These are phyloP conservation scores for Blastobotrys chiropterorum DNA, from an alignment of 805 yeast genomes.

Conservation along the genomic window DNA sequence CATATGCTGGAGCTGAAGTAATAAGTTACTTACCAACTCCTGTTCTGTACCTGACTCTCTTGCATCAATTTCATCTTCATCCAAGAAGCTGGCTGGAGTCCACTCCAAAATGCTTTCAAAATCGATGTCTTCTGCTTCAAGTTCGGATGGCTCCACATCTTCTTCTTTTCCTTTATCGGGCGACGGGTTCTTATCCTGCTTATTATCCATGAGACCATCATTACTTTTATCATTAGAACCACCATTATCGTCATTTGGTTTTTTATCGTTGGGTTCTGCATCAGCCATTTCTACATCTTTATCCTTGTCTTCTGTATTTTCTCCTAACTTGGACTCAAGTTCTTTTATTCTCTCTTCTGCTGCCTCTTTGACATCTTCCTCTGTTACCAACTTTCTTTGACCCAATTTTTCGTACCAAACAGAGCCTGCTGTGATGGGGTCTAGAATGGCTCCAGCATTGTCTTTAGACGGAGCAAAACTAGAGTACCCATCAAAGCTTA, in stretches of 20 bases:
- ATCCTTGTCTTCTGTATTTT: neutral
- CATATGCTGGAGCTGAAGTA: slow-evolving; percentile 44
- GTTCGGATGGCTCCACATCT: slow-evolving; percentile 7
- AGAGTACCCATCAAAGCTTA: slow-evolving; percentile 43
- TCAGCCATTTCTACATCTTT: neutral
- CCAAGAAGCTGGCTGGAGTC: slow-evolving; percentile 44
- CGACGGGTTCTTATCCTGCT: neutral
- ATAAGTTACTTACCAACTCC: slow-evolving; percentile 38
- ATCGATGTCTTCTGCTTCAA: slow-evolving; percentile 15
- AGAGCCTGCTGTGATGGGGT: slow-evolving; percentile 30
- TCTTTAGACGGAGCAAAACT: slow-evolving; percentile 65
- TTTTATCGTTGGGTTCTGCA: slow-evolving; percentile 12
- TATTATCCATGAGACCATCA: slow-evolving; percentile 15
- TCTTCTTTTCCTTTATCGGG: slow-evolving; percentile 10
- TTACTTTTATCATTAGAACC: slow-evolving; percentile 15
- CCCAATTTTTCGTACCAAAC: slow-evolving; percentile 31
- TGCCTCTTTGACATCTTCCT: slow-evolving; percentile 42
- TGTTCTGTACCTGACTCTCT: slow-evolving; percentile 38
- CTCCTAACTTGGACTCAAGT: slow-evolving; percentile 4
- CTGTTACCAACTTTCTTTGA: slow-evolving; percentile 3
- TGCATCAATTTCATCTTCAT: slow-evolving; percentile 47
- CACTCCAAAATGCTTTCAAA: slow-evolving; percentile 39
- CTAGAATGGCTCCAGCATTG: slow-evolving; percentile 50
- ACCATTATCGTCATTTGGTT: slow-evolving; percentile 14
- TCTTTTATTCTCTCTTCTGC: neutral